These are phyloP conservation scores for Didymella pomorum DNA, from an alignment of 2,329 filamentous ascomycete genomes.

Conservation along the genomic window DNA sequence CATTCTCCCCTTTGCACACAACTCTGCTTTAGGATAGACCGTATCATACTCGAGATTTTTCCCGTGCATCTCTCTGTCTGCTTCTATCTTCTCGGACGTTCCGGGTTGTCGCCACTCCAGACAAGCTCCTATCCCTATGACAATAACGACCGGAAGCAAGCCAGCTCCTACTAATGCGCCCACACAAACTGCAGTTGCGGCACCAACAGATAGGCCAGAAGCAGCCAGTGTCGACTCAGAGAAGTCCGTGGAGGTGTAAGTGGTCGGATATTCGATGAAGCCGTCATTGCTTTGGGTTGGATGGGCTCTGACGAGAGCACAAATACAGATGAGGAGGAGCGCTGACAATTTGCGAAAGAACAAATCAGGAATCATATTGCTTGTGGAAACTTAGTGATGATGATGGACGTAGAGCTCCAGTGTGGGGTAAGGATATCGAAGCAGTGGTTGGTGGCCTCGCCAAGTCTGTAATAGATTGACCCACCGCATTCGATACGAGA, in stretches of 20 bases:
- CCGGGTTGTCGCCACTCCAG: not conserved
- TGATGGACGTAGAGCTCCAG: not conserved
- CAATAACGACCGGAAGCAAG: too few relatives aligned
- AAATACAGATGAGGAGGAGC: too few relatives aligned
- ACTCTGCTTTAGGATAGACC: not conserved
- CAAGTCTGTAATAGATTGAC: not conserved
- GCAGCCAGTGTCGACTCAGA: too few relatives aligned
- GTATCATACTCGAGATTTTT: not conserved
- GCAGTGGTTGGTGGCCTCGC: not conserved
- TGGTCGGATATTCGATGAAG: too few relatives aligned
- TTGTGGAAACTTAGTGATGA: not conserved
- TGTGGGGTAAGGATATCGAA: not conserved
- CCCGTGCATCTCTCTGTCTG: not conserved
- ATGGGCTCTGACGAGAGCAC: too few relatives aligned
- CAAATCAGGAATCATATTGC: not conserved
- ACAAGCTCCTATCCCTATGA: not conserved
- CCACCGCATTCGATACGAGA: not conserved
- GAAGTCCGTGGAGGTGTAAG: too few relatives aligned
- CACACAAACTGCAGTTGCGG: not conserved
- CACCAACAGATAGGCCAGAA: too few relatives aligned
- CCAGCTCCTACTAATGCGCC: too few relatives aligned
- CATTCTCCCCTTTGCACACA: not conserved
- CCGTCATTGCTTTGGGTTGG: too few relatives aligned
- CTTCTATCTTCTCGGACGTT: not conserved
- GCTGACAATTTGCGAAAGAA: too few relatives aligned